Evolutionary conservation across 768 basidiomycete species (phyloP), one percentile per base, ranked within the genome.

Genomic region (Hemileccinum rubropunctum): DNA sequence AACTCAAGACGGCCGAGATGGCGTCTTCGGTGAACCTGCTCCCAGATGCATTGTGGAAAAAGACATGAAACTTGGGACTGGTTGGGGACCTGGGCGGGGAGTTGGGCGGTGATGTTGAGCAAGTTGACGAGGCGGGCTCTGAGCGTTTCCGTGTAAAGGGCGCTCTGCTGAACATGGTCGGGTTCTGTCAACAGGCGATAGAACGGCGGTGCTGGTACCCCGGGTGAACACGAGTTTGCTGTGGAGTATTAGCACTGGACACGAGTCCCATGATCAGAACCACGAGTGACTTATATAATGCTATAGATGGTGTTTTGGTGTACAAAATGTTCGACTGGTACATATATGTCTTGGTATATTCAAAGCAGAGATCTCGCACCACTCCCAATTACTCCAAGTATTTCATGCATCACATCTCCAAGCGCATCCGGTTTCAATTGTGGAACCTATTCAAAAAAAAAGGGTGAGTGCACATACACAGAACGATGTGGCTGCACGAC

Each of bases 371-470:
- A 50, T 23, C 34, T 53, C 9, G 34, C 15, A 2, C 13, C 17
- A 11, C 47, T 50, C 38, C 52, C 57, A 50, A 57, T 46, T n/a
- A 44, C 3, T 17, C 44, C 32, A 18, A 68, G 51, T 12, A 68
- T 51, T 12, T 68, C 59, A n/a, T 60, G 51, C 9, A 68, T 47
- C 38, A 44, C 48, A 40, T 67, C 59, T 3, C 55, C 65, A 5
- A 67, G 54, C 23, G 1, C 54, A 9, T 69, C 66, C 6, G 66
- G 66, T 50, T 67, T 60, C 40, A 69, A 23, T 17, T 67, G 66
- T 8, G 66, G 53, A 27, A 67, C 39, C 65, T 69, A 21, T 34
- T 15, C 23, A 14, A 28, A 55, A 33, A n/a, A 17, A 15, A 8
- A 11, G 15, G 27, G 6, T 23, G 23, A 8, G 28, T 30, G 28